Evolutionary conservation across 2,329 filamentous ascomycete species (phyloP), one percentile per base, ranked within the genome.

Genomic region (Chaetomium sp.): DNA sequence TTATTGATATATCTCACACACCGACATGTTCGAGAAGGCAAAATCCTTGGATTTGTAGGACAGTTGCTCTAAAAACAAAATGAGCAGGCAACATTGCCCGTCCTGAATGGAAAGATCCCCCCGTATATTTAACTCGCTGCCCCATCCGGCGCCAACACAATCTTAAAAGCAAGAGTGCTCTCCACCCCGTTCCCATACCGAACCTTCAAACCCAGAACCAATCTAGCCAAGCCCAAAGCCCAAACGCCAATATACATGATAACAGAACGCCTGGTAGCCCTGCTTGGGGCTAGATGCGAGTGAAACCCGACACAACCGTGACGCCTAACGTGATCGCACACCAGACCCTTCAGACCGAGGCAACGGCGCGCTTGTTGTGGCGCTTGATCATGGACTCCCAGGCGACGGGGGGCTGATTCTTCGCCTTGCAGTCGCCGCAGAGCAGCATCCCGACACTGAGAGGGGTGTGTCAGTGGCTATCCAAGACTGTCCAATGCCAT

Each of bases 391-490:
- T 19, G 29, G 55, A 19, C 45, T 67, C 66, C 68, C 68, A 69
- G 5, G 68, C 62, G 9, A 63, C 56, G n/a, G 66, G 66, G 19
- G 62, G 60, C 19, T 38, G 56, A 10, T 49, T 60, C 62, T 58
- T 68, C 57, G 35, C 55, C 12, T 67, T 68, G 64, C 68, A 69
- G 53, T 69, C 66, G 35, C 68, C 68, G 49, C 68, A 68, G 29
- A 65, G 58, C 4, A 33, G 21, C 12, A 27, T 21, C 7, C 1
- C n/a, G 19, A 38, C 33, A 25, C 63, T 66, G 47, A 16, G 25
- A 19, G 8, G 25, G 8, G 4, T 7, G 12, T 50, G 49, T 64
- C 5, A 64, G 63, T 49, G n/a, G 1, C 16, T 58, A 45, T 9
- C n/a, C 8, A 19, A 38, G 21, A n/a, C 4, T 7, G 12, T n/a